Evolutionary conservation across 345 rosid species (phyloP).

Genomic region (Brassica carinata): DNA sequence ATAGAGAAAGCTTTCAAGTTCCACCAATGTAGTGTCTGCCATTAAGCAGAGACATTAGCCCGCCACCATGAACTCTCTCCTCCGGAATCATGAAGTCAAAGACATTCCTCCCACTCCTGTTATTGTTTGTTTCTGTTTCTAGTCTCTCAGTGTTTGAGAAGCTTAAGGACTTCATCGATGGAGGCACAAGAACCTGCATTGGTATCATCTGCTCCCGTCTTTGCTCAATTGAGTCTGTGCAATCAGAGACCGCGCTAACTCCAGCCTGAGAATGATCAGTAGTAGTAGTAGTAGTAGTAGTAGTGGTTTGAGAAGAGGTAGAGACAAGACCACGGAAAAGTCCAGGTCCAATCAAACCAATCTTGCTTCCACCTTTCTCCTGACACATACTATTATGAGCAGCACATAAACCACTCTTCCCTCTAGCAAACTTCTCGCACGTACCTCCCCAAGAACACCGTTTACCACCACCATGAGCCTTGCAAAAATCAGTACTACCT

Average conservation of each 20-base stretch:
- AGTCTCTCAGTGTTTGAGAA: constrained; percentile 41
- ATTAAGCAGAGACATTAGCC: constrained; percentile 83
- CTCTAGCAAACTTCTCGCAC: constrained; percentile 95
- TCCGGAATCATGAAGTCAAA: constrained; percentile 71
- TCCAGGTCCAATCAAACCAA: constrained; percentile 70
- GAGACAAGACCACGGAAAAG: constrained; percentile 92
- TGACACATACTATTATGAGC: constrained; percentile 80
- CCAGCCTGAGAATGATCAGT: constrained; percentile 64
- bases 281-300: constrained; percentile 33
- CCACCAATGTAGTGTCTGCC: constrained; percentile 64
- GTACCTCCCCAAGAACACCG: constrained; percentile 74
- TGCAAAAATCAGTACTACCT: constrained; percentile 97
- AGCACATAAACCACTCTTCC: constrained; percentile 91
- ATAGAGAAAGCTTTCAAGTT: constrained; percentile 41
- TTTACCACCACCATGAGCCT: constrained; percentile 96
- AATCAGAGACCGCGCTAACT: constrained; percentile 60
- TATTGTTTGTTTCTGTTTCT: constrained; percentile 45
- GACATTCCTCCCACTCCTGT: constrained; percentile 35
- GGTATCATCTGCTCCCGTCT: constrained; percentile 73
- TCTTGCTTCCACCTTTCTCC: constrained; percentile 49
- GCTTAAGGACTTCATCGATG: constrained; percentile 71
- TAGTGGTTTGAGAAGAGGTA: constrained; percentile 46
- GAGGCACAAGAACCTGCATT: constrained; percentile 85
- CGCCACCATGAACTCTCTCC: constrained; percentile 97
- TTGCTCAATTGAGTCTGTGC: constrained; percentile 57